Base-by-base conservation (phyloP, 2,329 filamentous ascomycete genomes). In the Pyrenophora teres region DNA sequence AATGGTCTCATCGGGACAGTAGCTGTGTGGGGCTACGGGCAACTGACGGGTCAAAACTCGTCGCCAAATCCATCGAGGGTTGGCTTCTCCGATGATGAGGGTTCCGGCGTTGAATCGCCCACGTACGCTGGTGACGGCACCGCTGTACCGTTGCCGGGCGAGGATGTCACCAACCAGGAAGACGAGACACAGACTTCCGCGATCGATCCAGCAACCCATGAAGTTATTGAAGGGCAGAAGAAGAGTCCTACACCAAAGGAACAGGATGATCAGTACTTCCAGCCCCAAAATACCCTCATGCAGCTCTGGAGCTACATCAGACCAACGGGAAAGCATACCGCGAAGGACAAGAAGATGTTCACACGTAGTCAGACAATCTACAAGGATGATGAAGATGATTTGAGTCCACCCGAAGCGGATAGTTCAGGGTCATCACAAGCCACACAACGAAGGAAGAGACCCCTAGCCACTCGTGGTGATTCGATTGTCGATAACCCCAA, bases 1-100 rank as follows among this genome's bases (percentile, higher is more conserved):
- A 96, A 92, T 54, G 93, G 93, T 0, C 78, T 97, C 23, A 90
- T 99, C 32, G 92, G 95, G 46, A 96, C 92, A 0, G 86, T 97
- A 57, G 91, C 94, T 25, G 90, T 90, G 48, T 97, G 93, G 81
- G 93, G 94, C 2, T 97, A 92, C 89, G 90, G 91, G 7, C 94
- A 99, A 73, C 77, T 99, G 50, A 97, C 90, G 1, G 85, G 85
- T 6, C 80, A 83, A 33, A 86, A 84, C 63, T 79, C 81, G 9
- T 82, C 77, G 40, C 76, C 87, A n/a, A 89, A 84, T 58, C 78
- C 82, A 66, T 79, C 76, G 57, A 59, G 59, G 31, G 53, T 69
- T 18, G 62, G 54, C 1, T 59, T 73, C 27, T 57, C 60, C 19
- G 67, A 72, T 5, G 66, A 70, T 10, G 64, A 69, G 9, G 62